Conservation (phyloP, 257 asterid genomes). For the Salvia hispanica region DNA sequence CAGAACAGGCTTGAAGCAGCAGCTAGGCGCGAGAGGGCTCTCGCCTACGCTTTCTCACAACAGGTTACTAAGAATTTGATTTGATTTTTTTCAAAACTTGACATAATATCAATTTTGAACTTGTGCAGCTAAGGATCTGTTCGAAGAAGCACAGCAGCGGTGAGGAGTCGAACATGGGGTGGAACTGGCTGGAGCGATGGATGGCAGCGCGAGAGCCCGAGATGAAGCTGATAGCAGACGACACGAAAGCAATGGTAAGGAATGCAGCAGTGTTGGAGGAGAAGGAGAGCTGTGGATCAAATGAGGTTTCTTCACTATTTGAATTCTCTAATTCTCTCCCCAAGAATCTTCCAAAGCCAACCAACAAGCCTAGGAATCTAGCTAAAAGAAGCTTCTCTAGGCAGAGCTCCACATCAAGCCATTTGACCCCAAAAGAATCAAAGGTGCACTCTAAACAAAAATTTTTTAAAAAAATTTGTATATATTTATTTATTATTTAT, state of each 20-base stretch:
- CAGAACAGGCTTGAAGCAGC: conserved; percentile 58
- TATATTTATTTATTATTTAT: too few species aligned
- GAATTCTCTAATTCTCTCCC: conserved; percentile 26
- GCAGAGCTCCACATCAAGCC: conserved; percentile 34
- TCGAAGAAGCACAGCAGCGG: conserved; percentile 41
- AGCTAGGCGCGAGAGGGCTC: conserved; percentile 64
- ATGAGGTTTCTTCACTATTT: conserved; percentile 44
- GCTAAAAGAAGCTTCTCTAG: conserved; percentile 30
- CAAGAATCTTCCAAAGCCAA: conserved; percentile 37
- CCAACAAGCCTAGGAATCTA: conserved; percentile 29
- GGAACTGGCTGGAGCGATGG: conserved; percentile 69
- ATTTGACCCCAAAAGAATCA: conserved; percentile 35
- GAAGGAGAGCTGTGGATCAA: conserved; percentile 66
- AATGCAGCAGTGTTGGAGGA: conserved; percentile 40
- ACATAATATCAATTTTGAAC: not conserved
- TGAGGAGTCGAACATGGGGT: conserved; percentile 42
- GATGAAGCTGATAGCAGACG: conserved; percentile 21
- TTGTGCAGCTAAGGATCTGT: conserved; percentile 49
- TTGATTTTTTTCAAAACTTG: not conserved
- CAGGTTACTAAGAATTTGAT: conserved; percentile 34
- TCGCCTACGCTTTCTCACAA: conserved; percentile 67
- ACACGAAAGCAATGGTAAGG: conserved; percentile 7
- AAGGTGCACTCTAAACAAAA: conserved; percentile 31
- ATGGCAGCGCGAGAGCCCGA: conserved; percentile 65
- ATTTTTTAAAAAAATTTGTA: too few species aligned